Conservation (phyloP, 163 green algal genomes). For the Smithsoniella earleae region DNA sequence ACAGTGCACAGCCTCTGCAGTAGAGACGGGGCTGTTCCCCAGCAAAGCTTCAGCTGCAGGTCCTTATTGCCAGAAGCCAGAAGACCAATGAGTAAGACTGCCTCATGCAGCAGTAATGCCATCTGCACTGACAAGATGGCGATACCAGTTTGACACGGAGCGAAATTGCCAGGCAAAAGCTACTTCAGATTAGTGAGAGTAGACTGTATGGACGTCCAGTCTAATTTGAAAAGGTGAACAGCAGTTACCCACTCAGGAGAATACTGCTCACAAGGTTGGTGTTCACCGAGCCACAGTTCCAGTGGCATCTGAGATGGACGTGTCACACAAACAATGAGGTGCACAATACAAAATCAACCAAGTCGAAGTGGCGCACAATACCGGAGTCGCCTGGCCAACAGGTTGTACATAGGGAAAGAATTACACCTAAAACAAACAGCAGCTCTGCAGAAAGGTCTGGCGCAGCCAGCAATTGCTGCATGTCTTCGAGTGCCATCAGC, state of each 20-base stretch:
- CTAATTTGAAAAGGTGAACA: no score
- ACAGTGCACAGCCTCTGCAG: constrained; percentile 19
- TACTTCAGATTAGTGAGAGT: no score
- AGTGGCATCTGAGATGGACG: background rate
- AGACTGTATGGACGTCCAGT: no score
- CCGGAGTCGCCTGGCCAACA: constrained; percentile 10
- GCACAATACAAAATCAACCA: background rate
- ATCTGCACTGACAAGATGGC: background rate
- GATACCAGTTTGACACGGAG: no score
- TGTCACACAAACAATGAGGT: background rate
- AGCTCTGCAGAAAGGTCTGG: constrained; percentile 25
- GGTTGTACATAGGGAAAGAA: background rate
- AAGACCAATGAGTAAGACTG: constrained; percentile 11
- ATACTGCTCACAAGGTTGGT: background rate
- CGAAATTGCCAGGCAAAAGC: no score
- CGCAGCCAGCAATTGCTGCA: constrained; percentile 8
- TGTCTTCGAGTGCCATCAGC: constrained; percentile 2
- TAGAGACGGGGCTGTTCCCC: constrained; percentile 18
- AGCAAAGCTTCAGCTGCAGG: constrained; percentile 22
- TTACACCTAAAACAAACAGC: constrained; percentile 18
- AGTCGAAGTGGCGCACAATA: background rate
- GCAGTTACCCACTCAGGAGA: background rate
- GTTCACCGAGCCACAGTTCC: background rate
- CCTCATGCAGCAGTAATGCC: constrained; percentile 27
- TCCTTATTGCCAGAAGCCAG: background rate